Evolutionary conservation across 169 alveolate genomes (phyloP).

Genomic region (Cryptosporidium muris): DNA sequence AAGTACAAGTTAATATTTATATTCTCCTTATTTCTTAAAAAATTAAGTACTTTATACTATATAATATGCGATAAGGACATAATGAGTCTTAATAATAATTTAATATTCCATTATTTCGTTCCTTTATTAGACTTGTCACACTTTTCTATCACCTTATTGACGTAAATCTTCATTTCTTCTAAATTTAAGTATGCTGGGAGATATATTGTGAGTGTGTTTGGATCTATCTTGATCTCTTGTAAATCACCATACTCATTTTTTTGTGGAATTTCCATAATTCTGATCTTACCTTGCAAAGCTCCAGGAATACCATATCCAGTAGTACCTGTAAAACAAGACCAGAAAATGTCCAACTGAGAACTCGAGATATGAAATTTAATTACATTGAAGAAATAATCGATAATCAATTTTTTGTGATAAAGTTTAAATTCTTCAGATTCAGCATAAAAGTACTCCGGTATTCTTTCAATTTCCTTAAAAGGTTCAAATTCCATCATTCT

Average conservation of each 20-base stretch:
- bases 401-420: slow-evolving; percentile 5
- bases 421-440: slow-evolving; percentile 28
- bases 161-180: slow-evolving; percentile 4
- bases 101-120: too few relatives aligned
- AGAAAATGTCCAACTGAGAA: slow-evolving; percentile 37
- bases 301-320: slow-evolving; percentile 25
- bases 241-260: slow-evolving; percentile 2
- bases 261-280: slow-evolving; percentile 29
- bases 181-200: slow-evolving; percentile 29
- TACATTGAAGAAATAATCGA: slow-evolving; percentile 21
- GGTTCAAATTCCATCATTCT: background rate
- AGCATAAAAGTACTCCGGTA: slow-evolving; percentile 7
- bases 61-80: too few relatives aligned
- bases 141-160: slow-evolving; percentile 14
- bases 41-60: too few relatives aligned
- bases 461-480: background rate
- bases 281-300: slow-evolving; percentile 48
- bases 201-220: slow-evolving; percentile 11
- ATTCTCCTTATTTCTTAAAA: too few relatives aligned
- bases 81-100: too few relatives aligned
- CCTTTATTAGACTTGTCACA: background rate
- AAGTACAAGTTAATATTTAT: too few relatives aligned
- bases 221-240: slow-evolving; percentile 30
- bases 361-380: background rate
- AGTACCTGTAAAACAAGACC: slow-evolving; percentile 4